A percentile compares a stretch with the other conserved stretches of the same genome.
These are phyloP conservation scores for Tephrocybe rancida DNA, from an alignment of 768 basidiomycete species.

Conservation along the genomic window DNA sequence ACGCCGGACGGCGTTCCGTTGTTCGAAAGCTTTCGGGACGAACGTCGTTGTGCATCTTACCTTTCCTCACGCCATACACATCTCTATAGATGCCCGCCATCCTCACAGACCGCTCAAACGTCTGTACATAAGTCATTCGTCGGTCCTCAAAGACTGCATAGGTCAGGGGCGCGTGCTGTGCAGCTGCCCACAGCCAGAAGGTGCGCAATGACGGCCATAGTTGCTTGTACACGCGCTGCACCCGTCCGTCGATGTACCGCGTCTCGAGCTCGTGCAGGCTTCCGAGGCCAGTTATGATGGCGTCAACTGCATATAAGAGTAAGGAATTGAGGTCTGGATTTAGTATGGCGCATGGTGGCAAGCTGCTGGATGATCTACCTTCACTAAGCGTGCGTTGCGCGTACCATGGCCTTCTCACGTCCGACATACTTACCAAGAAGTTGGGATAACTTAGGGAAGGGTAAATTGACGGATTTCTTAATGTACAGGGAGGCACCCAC, in stretches of 20 bases:
- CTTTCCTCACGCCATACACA: conserved; percentile 51
- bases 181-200: conserved; percentile 45
- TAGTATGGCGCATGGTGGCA: too few relatives aligned
- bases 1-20: not conserved
- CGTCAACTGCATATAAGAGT: too few relatives aligned
- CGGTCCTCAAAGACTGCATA: conserved; percentile 54
- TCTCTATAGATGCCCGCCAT: conserved; percentile 36
- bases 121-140: conserved; percentile 43
- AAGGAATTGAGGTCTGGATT: too few relatives aligned
- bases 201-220: conserved; percentile 47
- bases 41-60: too few relatives aligned
- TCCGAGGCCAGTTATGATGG: conserved; percentile 40
- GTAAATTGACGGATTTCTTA: too few relatives aligned
- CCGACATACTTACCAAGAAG: too few relatives aligned
- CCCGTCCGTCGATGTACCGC: conserved; percentile 41
- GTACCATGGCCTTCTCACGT: too few relatives aligned
- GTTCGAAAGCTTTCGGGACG: not conserved
- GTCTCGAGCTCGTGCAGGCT: conserved; percentile 44
- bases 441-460: too few relatives aligned
- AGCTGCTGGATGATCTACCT: too few relatives aligned
- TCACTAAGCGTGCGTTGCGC: too few relatives aligned
- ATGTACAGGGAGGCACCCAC: too few relatives aligned
- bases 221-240: conserved; percentile 55
- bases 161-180: conserved; percentile 36
- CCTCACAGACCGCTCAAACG: conserved; percentile 35